A percentile compares a stretch with the other conserved stretches of the same genome.
Evolutionary conservation across 768 basidiomycete species (phyloP).

Genomic region (Termitomyces eurrhizus): DNA sequence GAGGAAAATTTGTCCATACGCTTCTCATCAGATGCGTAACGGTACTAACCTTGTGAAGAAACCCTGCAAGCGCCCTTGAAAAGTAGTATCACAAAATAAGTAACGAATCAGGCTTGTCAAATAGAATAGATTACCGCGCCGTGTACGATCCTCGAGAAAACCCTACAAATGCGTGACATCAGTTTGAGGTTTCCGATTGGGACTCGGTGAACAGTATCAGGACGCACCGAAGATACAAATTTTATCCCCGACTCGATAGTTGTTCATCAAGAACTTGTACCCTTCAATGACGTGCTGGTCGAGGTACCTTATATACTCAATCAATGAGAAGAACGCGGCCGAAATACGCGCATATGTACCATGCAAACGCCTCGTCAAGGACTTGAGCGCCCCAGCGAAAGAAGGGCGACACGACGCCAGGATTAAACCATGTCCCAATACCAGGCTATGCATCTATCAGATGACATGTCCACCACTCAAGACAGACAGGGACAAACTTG

Average conservation of each 20-base stretch:
- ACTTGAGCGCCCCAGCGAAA: constrained; percentile 56
- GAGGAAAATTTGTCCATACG: neutral
- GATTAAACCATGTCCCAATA: constrained; percentile 50
- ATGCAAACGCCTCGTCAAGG: constrained; percentile 68
- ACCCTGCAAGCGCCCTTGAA: constrained; percentile 67
- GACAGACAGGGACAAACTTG: constrained; percentile 39
- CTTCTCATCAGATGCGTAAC: neutral
- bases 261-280: constrained; percentile 77
- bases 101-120: neutral
- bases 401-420: constrained; percentile 63
- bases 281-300: constrained; percentile 71
- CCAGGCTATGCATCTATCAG: constrained; percentile 29
- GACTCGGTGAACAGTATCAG: neutral
- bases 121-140: constrained; percentile 26
- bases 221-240: constrained; percentile 66
- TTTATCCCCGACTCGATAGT: constrained; percentile 67
- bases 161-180: constrained; percentile 32
- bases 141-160: constrained; percentile 64
- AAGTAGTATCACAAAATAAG: neutral
- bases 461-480: neutral
- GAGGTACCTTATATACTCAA: constrained; percentile 47
- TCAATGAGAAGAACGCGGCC: neutral
- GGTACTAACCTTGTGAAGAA: constrained; percentile 57
- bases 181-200: neutral
- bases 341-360: constrained; percentile 35